phyloP scores from a whole-genome alignment of 2,329 filamentous ascomycete genomes.

The Pseudogymnoascus sp. region DNA sequence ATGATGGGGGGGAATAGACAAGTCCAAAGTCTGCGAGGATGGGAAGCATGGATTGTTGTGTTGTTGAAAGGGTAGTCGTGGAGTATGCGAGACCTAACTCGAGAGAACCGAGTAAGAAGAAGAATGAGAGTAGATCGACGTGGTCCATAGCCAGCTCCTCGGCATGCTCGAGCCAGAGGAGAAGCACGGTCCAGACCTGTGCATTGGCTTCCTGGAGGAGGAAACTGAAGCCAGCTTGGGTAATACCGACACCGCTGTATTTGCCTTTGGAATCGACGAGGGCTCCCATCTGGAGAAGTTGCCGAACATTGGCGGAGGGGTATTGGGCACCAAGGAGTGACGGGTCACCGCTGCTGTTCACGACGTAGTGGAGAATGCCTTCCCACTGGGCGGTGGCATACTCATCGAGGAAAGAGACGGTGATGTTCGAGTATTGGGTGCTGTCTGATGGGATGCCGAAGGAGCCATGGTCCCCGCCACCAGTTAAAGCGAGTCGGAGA shows the following conservation, averaged over 20 bases:
- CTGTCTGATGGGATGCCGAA: constrained; percentile 79
- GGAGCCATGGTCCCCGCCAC: constrained; percentile 74
- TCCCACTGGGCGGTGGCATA: constrained; percentile 92
- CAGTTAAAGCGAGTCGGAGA: constrained; percentile 77
- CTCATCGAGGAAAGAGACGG: constrained; percentile 67
- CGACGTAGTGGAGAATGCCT: constrained; percentile 90
- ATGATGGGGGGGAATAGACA: constrained; percentile 61
- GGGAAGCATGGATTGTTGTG: constrained; percentile 81
- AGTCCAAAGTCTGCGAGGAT: constrained; percentile 89
- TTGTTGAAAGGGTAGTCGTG: constrained; percentile 71
- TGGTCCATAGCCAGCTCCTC: constrained; percentile 66
- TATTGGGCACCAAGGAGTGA: constrained; percentile 39
- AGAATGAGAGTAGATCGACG: constrained; percentile 89
- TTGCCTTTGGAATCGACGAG: constrained; percentile 57
- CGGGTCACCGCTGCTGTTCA: constrained; percentile 60
- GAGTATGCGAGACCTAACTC: constrained; percentile 89
- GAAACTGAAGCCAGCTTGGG: constrained; percentile 88
- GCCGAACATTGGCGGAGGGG: constrained; percentile 72
- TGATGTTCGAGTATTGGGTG: constrained; percentile 54
- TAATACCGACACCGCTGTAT: constrained; percentile 59
- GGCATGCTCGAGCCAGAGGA: constrained; percentile 85
- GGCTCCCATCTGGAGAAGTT: constrained; percentile 70
- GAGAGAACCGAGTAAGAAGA: constrained; percentile 89
- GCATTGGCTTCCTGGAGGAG: constrained; percentile 91
- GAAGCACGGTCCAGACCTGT: constrained; percentile 90